Conservation (phyloP, 495 filamentous ascomycete genomes). For the Margaritispora aquatica region DNA sequence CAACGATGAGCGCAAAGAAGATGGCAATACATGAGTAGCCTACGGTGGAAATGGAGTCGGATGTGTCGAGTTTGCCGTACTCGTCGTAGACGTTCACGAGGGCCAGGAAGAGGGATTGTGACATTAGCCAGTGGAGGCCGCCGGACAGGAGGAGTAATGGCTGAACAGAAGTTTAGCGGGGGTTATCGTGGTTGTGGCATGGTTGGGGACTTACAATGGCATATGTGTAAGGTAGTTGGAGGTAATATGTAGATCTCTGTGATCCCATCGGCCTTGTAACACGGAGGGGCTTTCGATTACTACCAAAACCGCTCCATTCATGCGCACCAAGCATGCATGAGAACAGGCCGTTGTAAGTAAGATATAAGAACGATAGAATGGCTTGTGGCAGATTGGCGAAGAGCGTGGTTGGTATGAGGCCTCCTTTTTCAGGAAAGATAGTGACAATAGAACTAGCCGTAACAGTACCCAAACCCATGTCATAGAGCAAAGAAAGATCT, state of each 20-base stretch:
- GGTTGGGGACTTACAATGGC: background rate
- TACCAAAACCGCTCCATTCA: slow-evolving; percentile 27
- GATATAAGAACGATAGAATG: slow-evolving; percentile 32
- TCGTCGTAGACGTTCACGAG: slow-evolving; percentile 11
- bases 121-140: slow-evolving; percentile 23
- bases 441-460: background rate
- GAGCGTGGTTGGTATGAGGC: slow-evolving; percentile 16
- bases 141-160: slow-evolving; percentile 29
- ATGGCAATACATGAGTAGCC: slow-evolving; percentile 25
- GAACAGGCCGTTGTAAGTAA: slow-evolving; percentile 36
- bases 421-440: background rate
- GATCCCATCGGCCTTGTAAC: slow-evolving; percentile 36
- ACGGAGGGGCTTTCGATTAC: slow-evolving; percentile 31
- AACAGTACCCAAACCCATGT: slow-evolving; percentile 10
- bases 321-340: slow-evolving; percentile 28
- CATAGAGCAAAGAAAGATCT: background rate
- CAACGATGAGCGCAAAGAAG: slow-evolving; percentile 24
- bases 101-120: slow-evolving; percentile 25
- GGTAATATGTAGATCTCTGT: slow-evolving; percentile 38
- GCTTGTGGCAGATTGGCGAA: slow-evolving; percentile 39
- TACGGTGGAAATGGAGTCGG: slow-evolving; percentile 6
- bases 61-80: background rate
- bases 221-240: slow-evolving; percentile 40
- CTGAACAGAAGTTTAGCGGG: slow-evolving; percentile 2
- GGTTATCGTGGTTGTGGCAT: background rate